Evolutionary conservation across 176 grass and related monocot genomes (phyloP).

Genomic region (Oryza australiensis): DNA sequence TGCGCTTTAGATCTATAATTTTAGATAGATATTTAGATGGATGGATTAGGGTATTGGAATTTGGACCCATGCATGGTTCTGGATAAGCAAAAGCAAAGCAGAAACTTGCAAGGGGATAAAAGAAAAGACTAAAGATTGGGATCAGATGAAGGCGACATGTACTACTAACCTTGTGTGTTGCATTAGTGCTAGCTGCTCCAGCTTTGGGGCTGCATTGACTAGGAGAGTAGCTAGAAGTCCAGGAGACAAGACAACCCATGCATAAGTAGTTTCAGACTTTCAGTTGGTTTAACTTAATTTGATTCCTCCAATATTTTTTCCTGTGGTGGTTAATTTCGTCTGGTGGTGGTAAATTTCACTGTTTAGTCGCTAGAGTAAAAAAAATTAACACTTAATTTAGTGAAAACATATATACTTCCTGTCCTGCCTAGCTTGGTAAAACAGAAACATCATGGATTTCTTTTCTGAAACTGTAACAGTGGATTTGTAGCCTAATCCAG

Average conservation of each 20-base stretch:
- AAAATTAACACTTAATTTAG: background rate
- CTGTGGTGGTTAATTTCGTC: background rate
- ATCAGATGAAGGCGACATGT: background rate
- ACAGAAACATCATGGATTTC: background rate
- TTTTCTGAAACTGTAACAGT: background rate
- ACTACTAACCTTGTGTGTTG: background rate
- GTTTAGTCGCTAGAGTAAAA: background rate
- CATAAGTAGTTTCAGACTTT: background rate
- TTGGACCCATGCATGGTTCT: background rate
- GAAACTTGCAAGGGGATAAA: background rate
- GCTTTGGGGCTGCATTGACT: constrained; percentile 26
- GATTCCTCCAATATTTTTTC: background rate
- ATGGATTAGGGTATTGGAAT: background rate
- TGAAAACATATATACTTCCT: background rate
- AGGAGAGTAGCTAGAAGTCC: background rate
- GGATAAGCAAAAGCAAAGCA: constrained; percentile 14
- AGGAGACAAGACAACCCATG: background rate
- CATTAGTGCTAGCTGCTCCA: constrained; percentile 8
- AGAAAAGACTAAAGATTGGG: background rate
- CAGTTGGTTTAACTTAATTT: background rate
- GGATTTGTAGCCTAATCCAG: background rate
- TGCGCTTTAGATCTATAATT: background rate
- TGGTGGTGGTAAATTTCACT: background rate
- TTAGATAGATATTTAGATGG: background rate
- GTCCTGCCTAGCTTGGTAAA: background rate